Conservation (phyloP, 2,329 filamentous ascomycete species). For the Aspergillus puulaauensis region DNA sequence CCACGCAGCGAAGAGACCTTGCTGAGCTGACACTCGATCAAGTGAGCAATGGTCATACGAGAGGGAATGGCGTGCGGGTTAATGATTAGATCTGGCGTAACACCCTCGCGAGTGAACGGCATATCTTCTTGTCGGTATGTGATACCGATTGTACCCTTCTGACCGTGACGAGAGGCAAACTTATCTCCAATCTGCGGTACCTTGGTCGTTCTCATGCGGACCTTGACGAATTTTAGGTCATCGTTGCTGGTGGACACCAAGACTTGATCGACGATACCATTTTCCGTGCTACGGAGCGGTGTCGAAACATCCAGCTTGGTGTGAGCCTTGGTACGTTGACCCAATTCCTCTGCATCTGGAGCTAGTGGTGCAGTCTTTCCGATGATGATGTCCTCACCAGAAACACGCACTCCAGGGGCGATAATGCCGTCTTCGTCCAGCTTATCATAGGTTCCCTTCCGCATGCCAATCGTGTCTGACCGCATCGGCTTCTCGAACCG, state of each 20-base stretch:
- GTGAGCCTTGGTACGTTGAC: constrained; percentile 85
- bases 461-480: constrained; percentile 82
- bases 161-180: constrained; percentile 97
- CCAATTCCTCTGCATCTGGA: constrained; percentile 87
- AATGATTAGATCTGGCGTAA: constrained; percentile 95
- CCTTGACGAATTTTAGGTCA: constrained; percentile 93
- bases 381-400: constrained; percentile 98
- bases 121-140: constrained; percentile 98
- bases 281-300: constrained; percentile 90
- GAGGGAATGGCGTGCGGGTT: constrained; percentile 99
- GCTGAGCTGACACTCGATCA: constrained; percentile 96
- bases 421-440: constrained; percentile 95
- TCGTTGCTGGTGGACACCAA: constrained; percentile 93
- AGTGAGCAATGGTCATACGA: constrained; percentile 99
- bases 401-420: constrained; percentile 88
- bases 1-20: constrained; percentile 94
- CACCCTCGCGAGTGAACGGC: constrained; percentile 91
- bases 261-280: constrained; percentile 92
- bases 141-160: constrained; percentile 98
- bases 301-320: constrained; percentile 95
- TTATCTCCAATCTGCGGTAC: constrained; percentile 98
- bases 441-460: constrained; percentile 96
- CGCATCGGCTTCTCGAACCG: constrained; percentile 93
- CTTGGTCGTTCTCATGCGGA: constrained; percentile 95
- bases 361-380: constrained; percentile 96